Evolutionary conservation across 805 yeast genomes (phyloP).

Genomic region (Ogataea thermomethanolica): DNA sequence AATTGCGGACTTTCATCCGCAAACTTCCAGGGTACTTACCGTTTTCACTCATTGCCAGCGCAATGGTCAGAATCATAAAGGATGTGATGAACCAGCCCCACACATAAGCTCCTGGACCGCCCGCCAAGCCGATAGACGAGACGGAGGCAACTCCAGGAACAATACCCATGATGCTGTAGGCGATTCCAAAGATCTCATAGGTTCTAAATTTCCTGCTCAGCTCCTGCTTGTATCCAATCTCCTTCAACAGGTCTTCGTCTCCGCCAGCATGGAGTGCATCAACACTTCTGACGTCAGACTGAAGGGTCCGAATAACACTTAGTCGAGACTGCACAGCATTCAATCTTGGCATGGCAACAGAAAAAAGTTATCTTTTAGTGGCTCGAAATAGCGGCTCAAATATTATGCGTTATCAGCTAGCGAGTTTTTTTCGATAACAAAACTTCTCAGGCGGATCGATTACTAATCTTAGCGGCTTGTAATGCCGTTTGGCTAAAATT

Average conservation of each 20-base stretch:
- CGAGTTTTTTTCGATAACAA: background rate
- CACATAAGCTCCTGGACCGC: conserved; percentile 61
- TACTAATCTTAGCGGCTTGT: background rate
- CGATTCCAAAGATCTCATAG: conserved; percentile 64
- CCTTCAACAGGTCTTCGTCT: conserved; percentile 40
- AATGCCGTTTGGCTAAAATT: background rate
- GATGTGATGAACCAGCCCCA: conserved; percentile 74
- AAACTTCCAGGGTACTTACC: background rate
- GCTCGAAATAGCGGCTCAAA: background rate
- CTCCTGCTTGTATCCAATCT: conserved; percentile 71
- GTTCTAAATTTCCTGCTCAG: conserved; percentile 57
- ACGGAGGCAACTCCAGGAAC: conserved; percentile 61
- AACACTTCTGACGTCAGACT: conserved; percentile 24
- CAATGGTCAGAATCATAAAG: conserved; percentile 51
- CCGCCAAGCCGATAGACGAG: conserved; percentile 48
- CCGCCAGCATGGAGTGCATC: conserved; percentile 25
- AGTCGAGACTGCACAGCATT: conserved; percentile 2
- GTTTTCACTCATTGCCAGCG: conserved; percentile 57
- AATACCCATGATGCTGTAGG: conserved; percentile 72
- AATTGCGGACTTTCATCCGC: no score
- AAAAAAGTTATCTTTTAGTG: background rate
- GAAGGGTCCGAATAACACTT: conserved; percentile 3
- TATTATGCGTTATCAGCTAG: background rate
- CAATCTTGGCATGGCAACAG: conserved; percentile 2
- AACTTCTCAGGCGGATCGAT: background rate